Evolutionary conservation across 1,139 yeast species (phyloP).

Genomic region (Hanseniaspora gamundiae): DNA sequence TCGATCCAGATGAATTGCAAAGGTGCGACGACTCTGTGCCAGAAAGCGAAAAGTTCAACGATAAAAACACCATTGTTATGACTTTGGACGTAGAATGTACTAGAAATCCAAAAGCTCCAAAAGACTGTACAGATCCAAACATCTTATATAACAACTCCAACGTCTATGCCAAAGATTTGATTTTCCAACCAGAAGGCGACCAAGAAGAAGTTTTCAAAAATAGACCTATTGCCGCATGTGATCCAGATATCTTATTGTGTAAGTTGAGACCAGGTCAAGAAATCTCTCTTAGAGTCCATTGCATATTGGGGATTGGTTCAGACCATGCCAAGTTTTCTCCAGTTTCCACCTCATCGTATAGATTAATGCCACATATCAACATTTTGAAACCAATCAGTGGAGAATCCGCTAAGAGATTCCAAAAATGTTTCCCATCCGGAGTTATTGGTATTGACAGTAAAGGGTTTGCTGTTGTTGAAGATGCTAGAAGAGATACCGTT

Average conservation of each 20-base stretch:
- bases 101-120: conserved; percentile 73
- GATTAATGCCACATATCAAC: conserved; percentile 84
- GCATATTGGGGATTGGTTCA: conserved; percentile 80
- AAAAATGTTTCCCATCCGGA: conserved; percentile 85
- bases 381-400: conserved; percentile 68
- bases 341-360: conserved; percentile 92
- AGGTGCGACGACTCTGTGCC: conserved; percentile 64
- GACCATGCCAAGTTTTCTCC: conserved; percentile 98
- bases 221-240: conserved; percentile 63
- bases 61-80: conserved; percentile 79
- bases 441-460: conserved; percentile 64
- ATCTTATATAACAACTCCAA: conserved; percentile 71
- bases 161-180: conserved; percentile 79
- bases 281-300: conserved; percentile 79
- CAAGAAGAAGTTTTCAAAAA: conserved; percentile 60
- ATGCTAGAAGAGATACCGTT: conserved; percentile 89
- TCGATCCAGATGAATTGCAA: conserved; percentile 76
- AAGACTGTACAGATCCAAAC: conserved; percentile 69
- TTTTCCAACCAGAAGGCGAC: conserved; percentile 84
- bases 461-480: conserved; percentile 71
- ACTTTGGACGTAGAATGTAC: conserved; percentile 75
- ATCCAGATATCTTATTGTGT: conserved; percentile 81
- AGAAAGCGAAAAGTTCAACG: conserved; percentile 62
- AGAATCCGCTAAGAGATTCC: conserved; percentile 63
- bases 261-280: conserved; percentile 96